Evolutionary conservation across 495 filamentous ascomycete genomes (phyloP).

Genomic region (Tetracladium setigerum): DNA sequence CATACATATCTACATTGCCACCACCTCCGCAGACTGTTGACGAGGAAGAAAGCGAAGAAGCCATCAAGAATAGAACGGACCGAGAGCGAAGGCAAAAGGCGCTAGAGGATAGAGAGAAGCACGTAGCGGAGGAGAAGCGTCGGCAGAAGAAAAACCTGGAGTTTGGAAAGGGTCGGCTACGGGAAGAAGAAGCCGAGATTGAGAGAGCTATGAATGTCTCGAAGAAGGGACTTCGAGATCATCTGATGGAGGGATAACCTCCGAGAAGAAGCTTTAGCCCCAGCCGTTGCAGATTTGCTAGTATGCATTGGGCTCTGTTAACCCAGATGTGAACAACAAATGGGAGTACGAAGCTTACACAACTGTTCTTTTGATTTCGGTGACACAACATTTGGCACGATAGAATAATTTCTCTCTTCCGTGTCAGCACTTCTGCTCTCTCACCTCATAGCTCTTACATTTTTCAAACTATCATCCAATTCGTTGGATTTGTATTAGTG

Average conservation of each 20-base stretch:
- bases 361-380: no score
- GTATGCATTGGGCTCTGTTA: no score
- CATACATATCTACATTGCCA: slow-evolving; percentile 66
- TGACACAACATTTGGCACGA: no score
- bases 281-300: no score
- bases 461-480: no score
- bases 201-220: slow-evolving; percentile 69
- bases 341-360: no score
- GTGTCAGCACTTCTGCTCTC: no score
- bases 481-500: no score
- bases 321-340: no score
- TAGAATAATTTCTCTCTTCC: no score
- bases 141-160: slow-evolving; percentile 56
- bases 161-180: slow-evolving; percentile 56
- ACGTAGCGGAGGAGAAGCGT: slow-evolving; percentile 68
- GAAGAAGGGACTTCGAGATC: slow-evolving; percentile 62
- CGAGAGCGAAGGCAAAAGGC: slow-evolving; percentile 65
- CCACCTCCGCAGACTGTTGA: slow-evolving; percentile 48
- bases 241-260: slow-evolving; percentile 38
- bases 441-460: no score
- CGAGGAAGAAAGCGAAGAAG: slow-evolving; percentile 53
- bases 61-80: slow-evolving; percentile 53
- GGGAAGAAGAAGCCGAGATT: slow-evolving; percentile 72
- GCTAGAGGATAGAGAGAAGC: slow-evolving; percentile 62
- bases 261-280: neutral